Conservation (phyloP, 306 rosid genomes). For the Rosa persica region DNA sequence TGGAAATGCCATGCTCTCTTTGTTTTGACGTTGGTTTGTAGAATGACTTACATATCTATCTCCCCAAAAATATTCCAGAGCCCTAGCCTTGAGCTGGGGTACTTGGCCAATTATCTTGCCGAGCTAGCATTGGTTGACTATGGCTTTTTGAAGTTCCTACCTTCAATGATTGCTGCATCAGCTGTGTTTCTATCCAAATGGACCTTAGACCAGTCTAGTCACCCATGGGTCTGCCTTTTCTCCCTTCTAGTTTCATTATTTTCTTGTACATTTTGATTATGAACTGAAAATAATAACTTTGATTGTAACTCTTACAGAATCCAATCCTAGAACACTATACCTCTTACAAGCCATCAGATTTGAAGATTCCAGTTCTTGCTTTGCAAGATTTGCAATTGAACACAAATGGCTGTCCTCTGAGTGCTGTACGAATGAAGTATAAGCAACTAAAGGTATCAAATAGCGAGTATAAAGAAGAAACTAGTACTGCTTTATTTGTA, state of each 20-base stretch:
- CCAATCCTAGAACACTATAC: constrained; percentile 79
- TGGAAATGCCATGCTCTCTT: constrained; percentile 21
- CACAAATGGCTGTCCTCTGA: constrained; percentile 57
- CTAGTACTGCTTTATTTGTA: background rate
- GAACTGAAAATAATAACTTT: constrained; percentile 18
- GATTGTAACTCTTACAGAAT: constrained; percentile 50
- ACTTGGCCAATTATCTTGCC: constrained; percentile 78
- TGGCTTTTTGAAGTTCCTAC: constrained; percentile 68
- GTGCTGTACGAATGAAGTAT: constrained; percentile 66
- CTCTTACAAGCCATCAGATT: constrained; percentile 63
- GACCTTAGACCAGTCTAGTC: constrained; percentile 76
- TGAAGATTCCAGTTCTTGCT: constrained; percentile 69
- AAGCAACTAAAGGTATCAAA: constrained; percentile 66
- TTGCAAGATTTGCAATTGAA: constrained; percentile 77
- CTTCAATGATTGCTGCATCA: constrained; percentile 89
- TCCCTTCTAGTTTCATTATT: constrained; percentile 10
- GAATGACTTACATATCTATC: constrained; percentile 14
- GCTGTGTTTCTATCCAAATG: constrained; percentile 87
- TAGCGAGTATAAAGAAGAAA: background rate
- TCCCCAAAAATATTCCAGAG: constrained; percentile 39
- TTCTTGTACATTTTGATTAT: constrained; percentile 17
- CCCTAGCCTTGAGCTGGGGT: constrained; percentile 81
- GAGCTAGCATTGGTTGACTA: constrained; percentile 74
- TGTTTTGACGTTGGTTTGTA: constrained; percentile 8
- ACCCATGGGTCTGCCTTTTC: constrained; percentile 82